Evolutionary conservation across 176 grass and related monocot species (phyloP).

Genomic region (Coix lacrymajobi): DNA sequence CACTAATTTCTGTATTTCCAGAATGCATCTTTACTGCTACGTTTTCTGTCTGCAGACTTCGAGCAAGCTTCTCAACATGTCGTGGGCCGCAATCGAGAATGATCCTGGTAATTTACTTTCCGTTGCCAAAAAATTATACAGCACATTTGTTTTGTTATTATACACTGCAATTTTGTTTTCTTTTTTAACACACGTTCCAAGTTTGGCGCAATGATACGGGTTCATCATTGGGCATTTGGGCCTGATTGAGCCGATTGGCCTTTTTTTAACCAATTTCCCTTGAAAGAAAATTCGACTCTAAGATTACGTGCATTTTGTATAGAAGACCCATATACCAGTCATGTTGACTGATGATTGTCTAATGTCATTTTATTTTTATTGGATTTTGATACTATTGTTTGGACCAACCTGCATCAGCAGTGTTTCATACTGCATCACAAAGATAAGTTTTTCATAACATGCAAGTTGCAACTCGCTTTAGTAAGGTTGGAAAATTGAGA

Average conservation of each 20-base stretch:
- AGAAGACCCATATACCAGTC: neutral
- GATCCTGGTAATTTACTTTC: constrained; percentile 51
- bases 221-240: neutral
- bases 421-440: neutral
- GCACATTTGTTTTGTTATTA: too few species aligned
- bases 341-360: neutral
- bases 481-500: neutral
- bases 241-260: neutral
- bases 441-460: neutral
- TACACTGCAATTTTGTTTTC: neutral
- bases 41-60: neutral
- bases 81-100: constrained; percentile 69
- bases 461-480: neutral
- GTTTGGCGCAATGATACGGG: neutral
- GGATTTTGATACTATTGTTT: neutral
- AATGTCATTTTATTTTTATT: neutral
- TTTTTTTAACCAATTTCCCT: neutral
- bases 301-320: neutral
- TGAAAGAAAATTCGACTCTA: neutral
- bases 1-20: too few species aligned
- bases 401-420: neutral
- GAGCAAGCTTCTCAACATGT: constrained; percentile 31
- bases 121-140: neutral
- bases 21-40: too few species aligned
- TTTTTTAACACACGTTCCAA: neutral